Base-by-base conservation (phyloP, 108 stramenopile species). In the Chaetoceros muelleri region DNA sequence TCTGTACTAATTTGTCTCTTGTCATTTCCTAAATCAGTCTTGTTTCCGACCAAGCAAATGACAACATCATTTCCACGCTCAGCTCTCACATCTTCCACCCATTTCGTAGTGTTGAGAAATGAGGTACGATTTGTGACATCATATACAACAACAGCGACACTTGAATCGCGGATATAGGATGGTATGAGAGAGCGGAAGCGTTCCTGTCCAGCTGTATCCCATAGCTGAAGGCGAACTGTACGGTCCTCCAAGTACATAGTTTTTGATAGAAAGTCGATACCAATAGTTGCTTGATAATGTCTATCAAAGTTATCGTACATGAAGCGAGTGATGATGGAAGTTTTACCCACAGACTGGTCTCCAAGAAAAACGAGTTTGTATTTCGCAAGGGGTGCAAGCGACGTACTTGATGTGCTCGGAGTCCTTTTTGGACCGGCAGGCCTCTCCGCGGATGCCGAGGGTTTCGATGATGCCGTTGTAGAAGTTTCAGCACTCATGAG, bases 121-220 rank as follows among this genome's bases (percentile, higher is more conserved):
- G 93, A 93, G 21, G 93, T 90, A 10, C 94, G 81, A 62, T 93
- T 97, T 57, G 95, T 94, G 17, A 98, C 96, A 76, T 99, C 99
- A 55, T 98, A 99, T 1, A 96, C 96, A 10, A 99, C 90, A 7
- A 99, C 96, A 27, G 97, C 97, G 7, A 99, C 96, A 17, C 83
- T 88, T 0, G 95, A 97, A 69, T 99, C 99, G 24, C 99, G 84
- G 75, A 99, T 99, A 64, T 99, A 99, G 34, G 92, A 94, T 2
- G 99, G 99, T 52, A 98, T 98, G 40, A 99, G 69, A 28, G 75
- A 78, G 2, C 93, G 87, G 72, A 94, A 94, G 24, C 90, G 81
- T 65, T 98, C 98, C 70, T 99, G 98, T 20, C 98, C 98, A 0
- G 98, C 99, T 1, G 99, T 98, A 52, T 99, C 99, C 99, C 99